Evolutionary conservation across 2,329 filamentous ascomycete genomes (phyloP).

Genomic region (Penicillium hordei): DNA sequence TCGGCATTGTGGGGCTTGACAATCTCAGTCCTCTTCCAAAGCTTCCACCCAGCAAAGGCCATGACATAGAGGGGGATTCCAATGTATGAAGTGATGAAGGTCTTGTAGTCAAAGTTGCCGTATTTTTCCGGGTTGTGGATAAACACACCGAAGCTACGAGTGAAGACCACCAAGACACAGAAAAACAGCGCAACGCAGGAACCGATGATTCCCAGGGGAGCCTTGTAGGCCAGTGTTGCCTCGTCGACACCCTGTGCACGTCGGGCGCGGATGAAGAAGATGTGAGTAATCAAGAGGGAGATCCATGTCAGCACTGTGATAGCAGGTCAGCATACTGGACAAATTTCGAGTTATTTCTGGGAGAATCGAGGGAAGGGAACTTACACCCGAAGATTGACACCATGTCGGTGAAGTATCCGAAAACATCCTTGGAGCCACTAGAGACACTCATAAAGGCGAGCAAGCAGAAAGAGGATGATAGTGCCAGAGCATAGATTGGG

Average conservation of each 20-base stretch:
- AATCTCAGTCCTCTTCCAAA: conserved; percentile 53
- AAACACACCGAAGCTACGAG: conserved; percentile 77
- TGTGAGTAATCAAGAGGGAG: conserved; percentile 65
- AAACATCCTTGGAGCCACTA: conserved; percentile 55
- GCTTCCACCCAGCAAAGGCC: conserved; percentile 66
- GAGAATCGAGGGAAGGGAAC: not conserved
- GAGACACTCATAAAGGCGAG: conserved; percentile 66
- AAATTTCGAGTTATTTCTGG: not conserved
- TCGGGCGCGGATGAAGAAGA: conserved; percentile 62
- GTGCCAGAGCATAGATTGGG: conserved; percentile 61
- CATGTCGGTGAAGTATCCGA: conserved; percentile 63
- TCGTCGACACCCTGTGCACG: conserved; percentile 58
- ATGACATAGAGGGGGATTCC: conserved; percentile 71
- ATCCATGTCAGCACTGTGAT: conserved; percentile 58
- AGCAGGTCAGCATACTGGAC: not conserved
- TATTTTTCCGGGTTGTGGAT: conserved; percentile 43
- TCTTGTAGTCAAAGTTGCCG: conserved; percentile 65
- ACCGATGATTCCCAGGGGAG: conserved; percentile 67
- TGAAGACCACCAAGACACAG: conserved; percentile 69
- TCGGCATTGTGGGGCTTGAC: conserved; percentile 61
- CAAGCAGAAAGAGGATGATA: conserved; percentile 61
- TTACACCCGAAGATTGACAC: conserved; percentile 59
- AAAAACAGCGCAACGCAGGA: conserved; percentile 65
- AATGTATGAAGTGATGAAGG: conserved; percentile 71
- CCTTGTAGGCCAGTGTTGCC: conserved; percentile 59